Evolutionary conservation across 306 rosid genomes (phyloP), one percentile per base, ranked within the genome.

Genomic region (Inga leiocalycina): DNA sequence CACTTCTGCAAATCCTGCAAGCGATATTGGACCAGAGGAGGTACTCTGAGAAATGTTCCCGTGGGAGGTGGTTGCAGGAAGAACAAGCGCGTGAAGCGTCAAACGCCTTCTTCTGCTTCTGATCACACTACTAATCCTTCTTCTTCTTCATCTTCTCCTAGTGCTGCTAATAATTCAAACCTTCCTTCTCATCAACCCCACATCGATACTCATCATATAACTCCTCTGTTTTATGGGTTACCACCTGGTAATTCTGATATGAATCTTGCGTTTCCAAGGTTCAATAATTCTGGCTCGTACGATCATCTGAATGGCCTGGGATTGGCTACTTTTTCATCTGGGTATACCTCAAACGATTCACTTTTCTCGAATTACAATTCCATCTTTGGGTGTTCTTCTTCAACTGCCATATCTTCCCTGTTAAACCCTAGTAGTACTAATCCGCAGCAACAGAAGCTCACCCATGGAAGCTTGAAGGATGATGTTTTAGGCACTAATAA

Each of bases 1-100:
- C 97, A 96, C 88, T 96, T 96, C 80, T 96, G 99, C 89, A 96
- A 96, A 88, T 94, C 99, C 83, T 96, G 99, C 87, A 96, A 96
- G 83, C 88, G 99, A 24, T 96, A 96, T 80, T 96, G 99, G 99
- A 96, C 99, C 34, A 84, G 96, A 82, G 99, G 98, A 9, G 99
- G 99, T 13, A 96, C 99, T 61, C 89, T 96, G 34, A 84, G 99
- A 15, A 96, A 93, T 65, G 97, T 96, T 22, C 99, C 99, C 6
- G 99, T 92, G 0, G 99, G 99, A 3, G 99, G 99, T 2, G 98
- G 97, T 0, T 96, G 91, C 84, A 81, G 98, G 39, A 96, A 90
- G 79, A 92, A 93, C 93, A 96, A 93, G 88, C 95, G 98, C 56
- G 66, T 89, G 13, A 95, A 90, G 68, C 83, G 89, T 45, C 91